These are phyloP conservation scores for Pleurotus pulmonarius DNA, from an alignment of 768 basidiomycete genomes.

Conservation along the genomic window DNA sequence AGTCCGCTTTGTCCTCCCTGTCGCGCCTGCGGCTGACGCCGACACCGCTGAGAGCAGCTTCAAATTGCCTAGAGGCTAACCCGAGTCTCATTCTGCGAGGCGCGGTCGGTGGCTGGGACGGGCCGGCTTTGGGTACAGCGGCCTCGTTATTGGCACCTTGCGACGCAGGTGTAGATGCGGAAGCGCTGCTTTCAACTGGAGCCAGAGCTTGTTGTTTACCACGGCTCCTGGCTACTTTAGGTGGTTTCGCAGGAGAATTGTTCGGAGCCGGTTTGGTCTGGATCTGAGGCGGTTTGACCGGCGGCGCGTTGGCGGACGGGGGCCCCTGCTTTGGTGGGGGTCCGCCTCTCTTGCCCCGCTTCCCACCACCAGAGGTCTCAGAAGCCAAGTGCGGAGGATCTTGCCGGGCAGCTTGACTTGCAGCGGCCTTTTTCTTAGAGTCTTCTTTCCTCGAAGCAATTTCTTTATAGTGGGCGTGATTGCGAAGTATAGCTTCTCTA, in stretches of 20 bases:
- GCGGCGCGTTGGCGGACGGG: slow-evolving; percentile 9
- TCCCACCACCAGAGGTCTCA: slow-evolving; percentile 5
- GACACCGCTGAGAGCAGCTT: slow-evolving; percentile 65
- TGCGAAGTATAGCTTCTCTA: slow-evolving; percentile 68
- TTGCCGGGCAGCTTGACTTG: slow-evolving; percentile 1
- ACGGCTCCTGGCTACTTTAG: slow-evolving; percentile 17
- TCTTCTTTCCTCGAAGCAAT: slow-evolving; percentile 32
- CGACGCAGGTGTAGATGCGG: not conserved
- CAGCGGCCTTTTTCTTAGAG: slow-evolving; percentile 24
- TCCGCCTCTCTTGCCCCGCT: slow-evolving; percentile 10
- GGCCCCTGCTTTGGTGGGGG: slow-evolving; percentile 16
- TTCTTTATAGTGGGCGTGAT: slow-evolving; percentile 71
- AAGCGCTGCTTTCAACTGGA: not conserved
- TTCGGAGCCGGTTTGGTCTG: slow-evolving; percentile 15
- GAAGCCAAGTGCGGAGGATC: slow-evolving; percentile 12
- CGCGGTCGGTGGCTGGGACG: slow-evolving; percentile 13
- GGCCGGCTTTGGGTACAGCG: slow-evolving; percentile 6
- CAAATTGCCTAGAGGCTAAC: slow-evolving; percentile 63
- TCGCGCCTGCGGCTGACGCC: slow-evolving; percentile 39
- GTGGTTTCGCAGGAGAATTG: slow-evolving; percentile 12
- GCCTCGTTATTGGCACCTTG: slow-evolving; percentile 1
- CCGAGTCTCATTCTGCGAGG: slow-evolving; percentile 52
- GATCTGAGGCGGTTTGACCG: slow-evolving; percentile 21
- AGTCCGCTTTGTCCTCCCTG: slow-evolving; percentile 10
- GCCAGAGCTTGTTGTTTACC: slow-evolving; percentile 10